Evolutionary conservation across 768 basidiomycete species (phyloP), one percentile per base, ranked within the genome.

Genomic region (Hericium coralloides): DNA sequence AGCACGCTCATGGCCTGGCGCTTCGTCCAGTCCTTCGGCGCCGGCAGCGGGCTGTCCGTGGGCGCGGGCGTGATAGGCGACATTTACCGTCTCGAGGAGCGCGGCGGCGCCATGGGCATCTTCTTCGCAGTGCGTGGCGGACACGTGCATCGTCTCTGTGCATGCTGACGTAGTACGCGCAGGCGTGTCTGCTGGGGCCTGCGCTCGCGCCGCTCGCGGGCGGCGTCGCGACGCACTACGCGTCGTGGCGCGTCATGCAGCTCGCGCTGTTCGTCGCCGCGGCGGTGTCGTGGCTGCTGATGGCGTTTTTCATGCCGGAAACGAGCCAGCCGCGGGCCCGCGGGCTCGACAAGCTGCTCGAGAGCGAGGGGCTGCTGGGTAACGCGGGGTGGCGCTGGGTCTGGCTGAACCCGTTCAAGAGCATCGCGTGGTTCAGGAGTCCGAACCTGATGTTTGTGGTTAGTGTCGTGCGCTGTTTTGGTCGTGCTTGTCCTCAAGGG

Each of bases 241-340:
- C 74, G 38, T 87, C 86, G 0, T 89, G 87, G 86, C 76, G 87
- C 0, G 59, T 74, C 3, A 78, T 85, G 67, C 85, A 89, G 63
- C 63, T 68, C 8, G 62, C 63, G 0, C 58, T 88, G 1, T 78
- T 76, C 2, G 39, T 73, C 0, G 66, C 71, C 38, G 78, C 76
- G 2, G 38, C 78, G 0, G 14, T 74, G 0, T 69, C 73, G 1
- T 71, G 80, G 38, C 7, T 76, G 6, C 58, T 70, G 5, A 71
- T 86, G 36, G 51, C 65, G 1, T 43, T 76, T 2, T 75, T 74
- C 53, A 75, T 86, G n/a, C 86, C 85, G 0, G 87, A 89, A 62
- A 88, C 86, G 2, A 79, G 77, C 51, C 82, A 84, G 61, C 85
- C 85, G 0, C 78, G 81, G 6, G 64, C 76, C 0, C 71, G 76